These are phyloP conservation scores for Parascedosporium putredinis DNA, from an alignment of 2,329 filamentous ascomycete genomes.

Conservation along the genomic window DNA sequence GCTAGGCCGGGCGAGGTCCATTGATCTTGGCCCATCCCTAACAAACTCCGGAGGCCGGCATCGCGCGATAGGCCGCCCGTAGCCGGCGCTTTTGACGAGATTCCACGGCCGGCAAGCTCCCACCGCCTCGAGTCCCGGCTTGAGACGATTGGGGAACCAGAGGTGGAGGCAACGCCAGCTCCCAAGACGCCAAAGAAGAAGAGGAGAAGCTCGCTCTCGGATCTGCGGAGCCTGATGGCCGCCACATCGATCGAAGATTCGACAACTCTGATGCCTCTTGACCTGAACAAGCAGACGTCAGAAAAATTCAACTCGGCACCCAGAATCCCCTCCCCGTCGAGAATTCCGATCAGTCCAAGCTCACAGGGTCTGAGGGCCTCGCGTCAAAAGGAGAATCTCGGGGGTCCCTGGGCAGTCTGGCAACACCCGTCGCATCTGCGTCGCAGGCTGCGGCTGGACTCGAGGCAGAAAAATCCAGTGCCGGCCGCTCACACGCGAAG, in stretches of 20 bases:
- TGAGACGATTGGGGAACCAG: conserved; percentile 50
- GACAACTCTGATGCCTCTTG: conserved; percentile 34
- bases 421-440: conserved; percentile 11
- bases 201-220: conserved; percentile 82
- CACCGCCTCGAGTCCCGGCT: conserved; percentile 44
- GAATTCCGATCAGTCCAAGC: conserved; percentile 41
- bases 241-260: conserved; percentile 39
- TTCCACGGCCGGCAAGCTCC: conserved; percentile 45
- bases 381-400: conserved; percentile 39
- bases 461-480: conserved; percentile 7
- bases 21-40: conserved; percentile 49
- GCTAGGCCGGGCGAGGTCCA: conserved; percentile 63
- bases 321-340: conserved; percentile 33
- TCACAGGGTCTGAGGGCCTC: conserved; percentile 28
- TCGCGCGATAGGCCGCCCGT: conserved; percentile 52
- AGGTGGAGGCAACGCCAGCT: conserved; percentile 25
- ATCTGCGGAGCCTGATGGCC: conserved; percentile 62
- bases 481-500: conserved; percentile 28
- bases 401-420: conserved; percentile 10
- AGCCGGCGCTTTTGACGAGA: conserved; percentile 52
- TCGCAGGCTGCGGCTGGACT: conserved; percentile 12
- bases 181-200: conserved; percentile 55
- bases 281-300: conserved; percentile 41
- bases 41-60: conserved; percentile 32
- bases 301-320: conserved; percentile 48